Evolutionary conservation across 192 early-diverging fungal species (phyloP), one percentile per base, ranked within the genome.

Genomic region (Gaertneriomyces sp.): DNA sequence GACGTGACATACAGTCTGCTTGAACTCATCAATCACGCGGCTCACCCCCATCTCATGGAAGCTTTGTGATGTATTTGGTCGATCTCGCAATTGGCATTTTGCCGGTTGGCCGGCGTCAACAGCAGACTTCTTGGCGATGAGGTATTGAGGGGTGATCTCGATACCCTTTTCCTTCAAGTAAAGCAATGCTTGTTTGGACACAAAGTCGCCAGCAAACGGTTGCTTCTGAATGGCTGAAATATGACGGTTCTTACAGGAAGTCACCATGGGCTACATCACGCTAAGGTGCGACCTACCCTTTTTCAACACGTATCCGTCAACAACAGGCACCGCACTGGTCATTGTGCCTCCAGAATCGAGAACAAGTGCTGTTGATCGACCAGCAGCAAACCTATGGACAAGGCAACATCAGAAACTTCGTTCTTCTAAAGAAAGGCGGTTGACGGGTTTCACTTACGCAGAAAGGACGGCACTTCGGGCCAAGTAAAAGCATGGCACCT

Each of bases 281-380:
- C 33, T 5, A 33, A 14, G 8, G 52, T 42, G 49, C 19, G 40
- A 51, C 50, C 61, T 53, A 72, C 88, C 91, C 77, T 97, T 96
- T 68, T 93, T 94, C 45, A 99, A 73, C 14, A 94, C 92, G 71
- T 88, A 98, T 41, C 97, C 97, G 69, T 99, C 97, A 68, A 89
- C 90, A 11, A 99, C 97, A n/a, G 97, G 94, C 4, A 93, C 89
- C 6, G 88, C 93, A 63, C 91, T 96, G 1, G 93, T 92, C 53
- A 79, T 86, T 42, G 87, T 79, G 67, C 88, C 93, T 11, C 97
- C 97, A 40, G 91, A 94, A 70, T 97, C 94, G 52, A 99, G 68
- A 39, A 99, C 91, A 19, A 99, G 78, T 6, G 89, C 93, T 16
- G 91, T 94, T 42, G 91, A 81, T 49, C 83, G 76, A 40, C 97